Evolutionary conservation across 1,284 basidiomycete genomes (phyloP), one percentile per base, ranked within the genome.

Genomic region (Inonotus obliquus): DNA sequence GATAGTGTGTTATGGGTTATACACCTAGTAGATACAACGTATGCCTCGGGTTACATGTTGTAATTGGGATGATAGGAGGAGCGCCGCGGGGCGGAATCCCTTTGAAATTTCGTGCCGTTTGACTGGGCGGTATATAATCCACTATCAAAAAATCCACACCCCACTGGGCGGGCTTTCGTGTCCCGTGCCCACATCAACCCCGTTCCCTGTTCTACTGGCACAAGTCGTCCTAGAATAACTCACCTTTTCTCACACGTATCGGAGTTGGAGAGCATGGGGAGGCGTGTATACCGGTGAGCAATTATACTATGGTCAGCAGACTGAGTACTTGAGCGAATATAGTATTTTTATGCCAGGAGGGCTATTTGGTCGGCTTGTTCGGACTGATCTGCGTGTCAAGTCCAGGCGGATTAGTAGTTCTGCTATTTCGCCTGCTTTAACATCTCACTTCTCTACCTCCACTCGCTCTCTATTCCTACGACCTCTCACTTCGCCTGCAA

Each of bases 71-170:
- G 17, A 44, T 38, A 54, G 32, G 55, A 57, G 53, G 35, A 44
- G 10, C 57, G 44, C 41, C 41, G 41, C 41, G 14, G 6, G 23
- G 44, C 57, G 60, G 51, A 27, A 4, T 23, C 32, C 27, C 25
- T 38, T 59, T 60, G 41, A 44, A 44, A 13, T 44, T 19, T 49
- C 39, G 45, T 25, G 54, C n/a, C 63, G n/a, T 67, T 65, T 65
- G 67, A 63, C 39, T 72, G 72, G 72, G 69, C 72, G 25, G 53
- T 63, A 19, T 74, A 73, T 68, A 71, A 67, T 65, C 73, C 72
- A 71, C 70, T 73, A n/a, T 32, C 19, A 52, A 27, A 7, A 51
- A 17, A 27, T 52, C 49, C 10, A 17, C 21, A 29, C 29, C 25
- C 49, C 13, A 6, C 27, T 44, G 41, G 41, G 41, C 51, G 29